Base-by-base conservation (phyloP, 352 stramenopile genomes). In the Pythium diclinum region DNA sequence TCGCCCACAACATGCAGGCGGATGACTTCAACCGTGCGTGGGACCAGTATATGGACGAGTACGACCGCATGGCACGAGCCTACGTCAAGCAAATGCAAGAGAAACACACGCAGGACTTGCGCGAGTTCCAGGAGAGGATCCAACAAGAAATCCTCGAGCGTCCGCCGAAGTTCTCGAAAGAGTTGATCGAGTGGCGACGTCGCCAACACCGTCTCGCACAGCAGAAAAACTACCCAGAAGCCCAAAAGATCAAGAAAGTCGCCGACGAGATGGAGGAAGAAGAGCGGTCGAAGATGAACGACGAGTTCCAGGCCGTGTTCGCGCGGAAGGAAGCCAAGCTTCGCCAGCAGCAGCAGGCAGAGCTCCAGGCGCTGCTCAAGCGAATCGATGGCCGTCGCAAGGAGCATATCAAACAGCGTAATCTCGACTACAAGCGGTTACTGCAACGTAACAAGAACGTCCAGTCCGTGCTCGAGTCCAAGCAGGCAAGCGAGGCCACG, bases 401-500 rank as follows among this genome's bases (percentile, higher is more conserved):
- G 68, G 95, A 98, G 76, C 92, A 98, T 59, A 61, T 96, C 21
- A 98, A 97, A 69, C 93, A 98, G 72, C 81, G 92, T 40, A 94
- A 95, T 58, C 68, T 97, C 1, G 94, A 98, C 75, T 97, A 85
- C 38, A 97, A 97, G 71, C 86, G 92, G 17, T 79, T 99, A 57
- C 67, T 98, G 47, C 93, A 98, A 78, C 92, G 95, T 68, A 98
- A 99, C 73, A 88, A 89, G 56, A 99, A 98, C 71, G 95, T 98
- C 14, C 85, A 97, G 68, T 80, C 85, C 36, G 88, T 97, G 28
- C 78, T 98, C 16, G 94, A 98, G 71, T 95, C 85, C 21, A 98
- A 98, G 77, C 93, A 98, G 69, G 74, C 81, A 14, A 59, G 71
- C 14, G 85, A 94, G 47, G 80, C 85, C 16, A 92, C 85, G 25